A percentile compares a stretch with the other conserved stretches of the same genome.
Evolutionary conservation across 306 rosid genomes (phyloP).

Genomic region (Alnus rubra): DNA sequence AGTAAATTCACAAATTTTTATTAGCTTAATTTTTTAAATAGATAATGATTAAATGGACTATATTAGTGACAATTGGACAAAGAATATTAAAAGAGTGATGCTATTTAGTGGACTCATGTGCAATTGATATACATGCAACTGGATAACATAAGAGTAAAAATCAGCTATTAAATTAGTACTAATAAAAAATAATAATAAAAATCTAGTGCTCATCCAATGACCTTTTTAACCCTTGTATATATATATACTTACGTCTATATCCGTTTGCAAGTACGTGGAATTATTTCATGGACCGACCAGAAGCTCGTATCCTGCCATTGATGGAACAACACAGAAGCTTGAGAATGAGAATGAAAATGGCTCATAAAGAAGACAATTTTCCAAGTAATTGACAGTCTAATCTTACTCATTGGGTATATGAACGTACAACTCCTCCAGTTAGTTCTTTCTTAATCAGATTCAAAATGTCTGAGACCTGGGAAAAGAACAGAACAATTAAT

Average conservation of each 20-base stretch:
- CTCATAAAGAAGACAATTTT: background rate
- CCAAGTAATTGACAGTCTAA: background rate
- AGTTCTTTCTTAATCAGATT: constrained; percentile 51
- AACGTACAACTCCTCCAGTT: constrained; percentile 22
- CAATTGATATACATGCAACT: too few species aligned
- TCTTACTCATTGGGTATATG: constrained; percentile 6
- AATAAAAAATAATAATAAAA: too few species aligned
- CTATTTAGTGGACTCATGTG: too few species aligned
- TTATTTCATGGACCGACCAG: background rate
- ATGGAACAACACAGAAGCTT: background rate
- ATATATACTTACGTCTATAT: background rate
- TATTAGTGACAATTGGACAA: too few species aligned
- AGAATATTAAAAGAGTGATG: too few species aligned
- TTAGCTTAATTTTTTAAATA: too few species aligned
- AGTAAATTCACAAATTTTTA: too few species aligned
- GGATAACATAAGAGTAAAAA: too few species aligned
- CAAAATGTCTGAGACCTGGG: constrained; percentile 58
- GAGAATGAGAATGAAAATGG: background rate
- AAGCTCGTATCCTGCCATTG: background rate
- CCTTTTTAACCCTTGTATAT: background rate
- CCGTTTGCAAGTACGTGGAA: background rate
- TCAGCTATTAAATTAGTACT: too few species aligned
- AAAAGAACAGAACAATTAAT: background rate
- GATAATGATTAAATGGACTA: too few species aligned
- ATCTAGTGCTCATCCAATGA: too few species aligned